These are phyloP conservation scores for Sordariomycetes sp. DNA, from an alignment of 2,329 filamentous ascomycete species.

Conservation along the genomic window DNA sequence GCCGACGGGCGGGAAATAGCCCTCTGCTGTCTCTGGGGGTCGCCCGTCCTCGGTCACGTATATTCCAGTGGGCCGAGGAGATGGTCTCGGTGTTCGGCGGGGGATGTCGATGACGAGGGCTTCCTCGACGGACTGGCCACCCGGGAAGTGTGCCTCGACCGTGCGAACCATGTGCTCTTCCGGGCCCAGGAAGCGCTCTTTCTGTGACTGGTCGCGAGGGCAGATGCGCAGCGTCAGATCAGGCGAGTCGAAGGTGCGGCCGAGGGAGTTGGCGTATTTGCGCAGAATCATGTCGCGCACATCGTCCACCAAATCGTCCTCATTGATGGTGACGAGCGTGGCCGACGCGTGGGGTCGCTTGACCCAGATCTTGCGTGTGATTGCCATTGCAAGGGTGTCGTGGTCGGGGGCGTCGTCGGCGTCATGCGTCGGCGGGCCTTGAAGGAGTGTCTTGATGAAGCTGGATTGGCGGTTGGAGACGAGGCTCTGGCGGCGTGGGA, in stretches of 20 bases:
- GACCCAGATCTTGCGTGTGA: slow-evolving; percentile 86
- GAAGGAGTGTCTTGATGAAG: slow-evolving; percentile 20
- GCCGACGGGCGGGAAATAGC: slow-evolving; percentile 72
- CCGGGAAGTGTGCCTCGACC: slow-evolving; percentile 75
- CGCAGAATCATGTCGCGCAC: slow-evolving; percentile 83
- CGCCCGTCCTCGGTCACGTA: slow-evolving; percentile 53
- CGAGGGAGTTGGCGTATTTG: slow-evolving; percentile 91
- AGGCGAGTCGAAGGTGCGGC: slow-evolving; percentile 80
- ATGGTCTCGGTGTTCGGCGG: slow-evolving; percentile 69
- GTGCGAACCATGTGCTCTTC: slow-evolving; percentile 76
- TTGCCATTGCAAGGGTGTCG: slow-evolving; percentile 40
- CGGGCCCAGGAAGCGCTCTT: slow-evolving; percentile 66
- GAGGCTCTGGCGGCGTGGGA: slow-evolving; percentile 18
- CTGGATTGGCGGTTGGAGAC: slow-evolving; percentile 27
- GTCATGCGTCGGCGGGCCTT: slow-evolving; percentile 9
- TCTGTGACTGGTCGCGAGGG: slow-evolving; percentile 49
- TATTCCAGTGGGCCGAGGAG: slow-evolving; percentile 54
- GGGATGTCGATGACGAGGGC: slow-evolving; percentile 87
- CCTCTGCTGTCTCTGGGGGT: slow-evolving; percentile 60
- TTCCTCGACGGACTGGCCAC: slow-evolving; percentile 80
- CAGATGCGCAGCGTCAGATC: slow-evolving; percentile 75
- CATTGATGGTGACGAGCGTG: slow-evolving; percentile 74
- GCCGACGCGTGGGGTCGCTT: slow-evolving; percentile 77
- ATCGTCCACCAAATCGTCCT: slow-evolving; percentile 90
- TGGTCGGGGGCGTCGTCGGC: slow-evolving; percentile 8